These are phyloP conservation scores for Hydnomerulius pinastri DNA, from an alignment of 768 basidiomycete species.

Conservation along the genomic window DNA sequence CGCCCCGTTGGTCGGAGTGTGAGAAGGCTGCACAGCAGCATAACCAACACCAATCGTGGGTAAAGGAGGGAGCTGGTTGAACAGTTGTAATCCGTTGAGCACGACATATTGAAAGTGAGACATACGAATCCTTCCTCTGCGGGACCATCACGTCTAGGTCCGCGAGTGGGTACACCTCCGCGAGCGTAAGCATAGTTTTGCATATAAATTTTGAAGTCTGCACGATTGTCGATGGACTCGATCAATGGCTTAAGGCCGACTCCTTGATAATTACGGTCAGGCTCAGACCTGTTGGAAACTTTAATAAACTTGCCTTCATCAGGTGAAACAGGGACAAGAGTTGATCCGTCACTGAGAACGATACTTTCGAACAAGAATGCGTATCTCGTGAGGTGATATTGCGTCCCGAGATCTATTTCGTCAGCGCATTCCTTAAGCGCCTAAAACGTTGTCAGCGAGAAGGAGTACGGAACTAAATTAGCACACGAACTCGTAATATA, in stretches of 20 bases:
- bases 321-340: constrained; percentile 67
- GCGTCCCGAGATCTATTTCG: constrained; percentile 96
- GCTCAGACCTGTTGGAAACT: neutral
- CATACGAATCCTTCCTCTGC: constrained; percentile 92
- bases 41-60: constrained; percentile 42
- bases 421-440: constrained; percentile 93
- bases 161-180: constrained; percentile 56
- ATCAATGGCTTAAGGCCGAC: constrained; percentile 83
- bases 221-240: constrained; percentile 91
- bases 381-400: constrained; percentile 95
- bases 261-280: constrained; percentile 33
- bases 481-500: constrained; percentile 77
- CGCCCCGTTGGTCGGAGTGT: constrained; percentile 26
- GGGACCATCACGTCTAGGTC: constrained; percentile 88
- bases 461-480: neutral
- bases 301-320: constrained; percentile 60
- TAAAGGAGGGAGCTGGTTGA: constrained; percentile 60
- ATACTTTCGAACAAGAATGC: constrained; percentile 93
- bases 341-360: constrained; percentile 84
- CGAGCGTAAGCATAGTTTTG: constrained; percentile 95
- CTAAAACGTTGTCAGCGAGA: constrained; percentile 39
- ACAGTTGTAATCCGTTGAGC: neutral
- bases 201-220: constrained; percentile 97
- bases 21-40: constrained; percentile 26
- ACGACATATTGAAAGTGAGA: constrained; percentile 20